Evolutionary conservation across 768 basidiomycete genomes (phyloP), one percentile per base, ranked within the genome.

Genomic region (Lactarius evosmus): DNA sequence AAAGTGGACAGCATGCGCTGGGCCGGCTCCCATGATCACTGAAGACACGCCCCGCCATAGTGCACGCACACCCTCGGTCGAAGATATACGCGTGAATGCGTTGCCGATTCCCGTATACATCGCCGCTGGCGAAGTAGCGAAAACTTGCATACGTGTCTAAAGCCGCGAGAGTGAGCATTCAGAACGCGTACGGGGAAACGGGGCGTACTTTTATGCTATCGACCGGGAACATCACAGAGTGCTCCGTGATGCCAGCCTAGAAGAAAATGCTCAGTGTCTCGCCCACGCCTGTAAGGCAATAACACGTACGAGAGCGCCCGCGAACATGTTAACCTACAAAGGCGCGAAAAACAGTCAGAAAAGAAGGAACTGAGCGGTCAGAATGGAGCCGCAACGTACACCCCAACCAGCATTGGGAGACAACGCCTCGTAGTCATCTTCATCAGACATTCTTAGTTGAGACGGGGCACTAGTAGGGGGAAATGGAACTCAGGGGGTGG

Each of bases 61-160:
- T 25, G 88, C 87, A 58, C 91, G 82, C 69, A 93, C 80, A 38
- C 97, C 97, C 75, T 99, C 97, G 3, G 94, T 95, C 16, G 95
- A 86, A 1, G 94, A 91, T 79, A 98, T 96, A 60, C 92, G 87
- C 60, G 89, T 83, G 72, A 96, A 91, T 0, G 94, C 94, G 72
- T 96, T 89, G 44, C 91, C 91, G 69, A 96, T 87, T 22, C 91
- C 91, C 33, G 87, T 89, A 78, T 96, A 96, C 29, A 93, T 83
- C 12, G 91, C 92, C 8, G 87, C 85, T 7, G 90, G 91, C 16
- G 90, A 90, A 9, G 93, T 81, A 44, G 93, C 85, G 71, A 95
- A 91, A 56, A 99, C 94, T 80, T 99, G 97, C 97, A 99, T 99
- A 72, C 97, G 92, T 52, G 97, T 98, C 97, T 99, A 34, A 11